A percentile compares a stretch with the other conserved stretches of the same genome.
Conservation (phyloP, 1,284 basidiomycete species). For the Cryptococcus jaspeensis region DNA sequence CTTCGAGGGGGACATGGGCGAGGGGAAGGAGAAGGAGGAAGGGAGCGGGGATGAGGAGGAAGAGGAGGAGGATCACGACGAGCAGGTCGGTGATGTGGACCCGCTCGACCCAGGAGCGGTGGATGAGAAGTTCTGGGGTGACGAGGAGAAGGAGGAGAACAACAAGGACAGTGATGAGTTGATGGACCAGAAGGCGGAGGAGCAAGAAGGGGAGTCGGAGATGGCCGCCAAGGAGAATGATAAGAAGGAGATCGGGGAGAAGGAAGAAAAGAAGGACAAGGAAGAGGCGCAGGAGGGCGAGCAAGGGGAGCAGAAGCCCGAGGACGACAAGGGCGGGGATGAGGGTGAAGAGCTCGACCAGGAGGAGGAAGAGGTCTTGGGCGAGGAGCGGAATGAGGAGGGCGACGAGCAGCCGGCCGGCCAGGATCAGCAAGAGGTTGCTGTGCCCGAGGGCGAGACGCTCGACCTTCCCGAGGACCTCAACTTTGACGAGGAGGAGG, state of each 20-base stretch:
- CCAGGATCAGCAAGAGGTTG: constrained; percentile 61
- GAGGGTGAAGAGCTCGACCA: constrained; percentile 35
- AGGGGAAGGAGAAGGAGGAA: constrained; percentile 63
- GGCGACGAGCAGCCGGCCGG: constrained; percentile 51
- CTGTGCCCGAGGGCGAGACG: constrained; percentile 71
- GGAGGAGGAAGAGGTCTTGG: constrained; percentile 16
- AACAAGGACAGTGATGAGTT: constrained; percentile 51
- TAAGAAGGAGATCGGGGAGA: constrained; percentile 46
- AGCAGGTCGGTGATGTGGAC: constrained; percentile 81
- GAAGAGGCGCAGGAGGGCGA: constrained; percentile 35
- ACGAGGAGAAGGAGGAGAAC: constrained; percentile 61
- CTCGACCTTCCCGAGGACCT: constrained; percentile 83
- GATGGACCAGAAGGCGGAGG: constrained; percentile 50
- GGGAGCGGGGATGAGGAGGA: constrained; percentile 60
- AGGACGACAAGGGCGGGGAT: constrained; percentile 48
- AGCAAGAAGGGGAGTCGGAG: constrained; percentile 38
- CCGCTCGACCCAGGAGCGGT: constrained; percentile 80
- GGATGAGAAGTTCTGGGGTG: constrained; percentile 97
- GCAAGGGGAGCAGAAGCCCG: constrained; percentile 42
- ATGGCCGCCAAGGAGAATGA: constrained; percentile 46
- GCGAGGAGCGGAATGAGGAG: constrained; percentile 47
- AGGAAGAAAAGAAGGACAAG: constrained; percentile 47
- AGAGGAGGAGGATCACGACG: constrained; percentile 66
- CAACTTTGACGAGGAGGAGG: constrained; percentile 59
- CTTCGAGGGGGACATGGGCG: constrained; percentile 76